Percentiles rank a stretch among this genome's conserved stretches.
Evolutionary conservation across 257 asterid species (phyloP).

Genomic region (Marsdenia floribunda): DNA sequence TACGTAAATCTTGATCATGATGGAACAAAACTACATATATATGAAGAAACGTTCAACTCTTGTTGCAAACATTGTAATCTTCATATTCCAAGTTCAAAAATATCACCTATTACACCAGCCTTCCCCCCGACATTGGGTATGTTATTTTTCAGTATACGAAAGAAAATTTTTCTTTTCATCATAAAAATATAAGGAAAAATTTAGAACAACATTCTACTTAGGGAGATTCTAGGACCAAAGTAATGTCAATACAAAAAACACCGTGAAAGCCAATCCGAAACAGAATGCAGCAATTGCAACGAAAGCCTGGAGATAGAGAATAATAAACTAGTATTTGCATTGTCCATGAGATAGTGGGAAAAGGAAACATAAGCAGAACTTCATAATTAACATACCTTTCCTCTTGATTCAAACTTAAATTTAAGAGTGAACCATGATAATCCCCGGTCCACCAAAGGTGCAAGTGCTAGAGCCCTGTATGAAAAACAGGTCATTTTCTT

Average conservation of each 20-base stretch:
- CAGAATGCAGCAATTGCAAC: slow-evolving; percentile 56
- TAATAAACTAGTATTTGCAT: neutral
- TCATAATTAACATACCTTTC: slow-evolving; percentile 46
- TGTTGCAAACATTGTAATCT: no score
- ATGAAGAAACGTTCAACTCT: no score
- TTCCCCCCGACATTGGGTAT: neutral
- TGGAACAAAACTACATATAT: neutral
- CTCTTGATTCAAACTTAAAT: slow-evolving; percentile 65
- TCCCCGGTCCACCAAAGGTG: slow-evolving; percentile 76
- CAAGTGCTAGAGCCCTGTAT: slow-evolving; percentile 87
- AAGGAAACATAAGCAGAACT: neutral
- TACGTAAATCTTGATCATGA: neutral
- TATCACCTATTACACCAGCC: no score
- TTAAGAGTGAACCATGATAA: slow-evolving; percentile 77
- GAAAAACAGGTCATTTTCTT: neutral
- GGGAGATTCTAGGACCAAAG: slow-evolving; percentile 51
- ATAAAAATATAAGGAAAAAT: no score
- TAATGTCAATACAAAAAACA: slow-evolving; percentile 59
- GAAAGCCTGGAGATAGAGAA: slow-evolving; percentile 47
- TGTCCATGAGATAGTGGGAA: neutral
- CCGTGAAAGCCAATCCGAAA: slow-evolving; percentile 64
- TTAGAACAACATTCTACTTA: neutral
- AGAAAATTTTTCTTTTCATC: no score
- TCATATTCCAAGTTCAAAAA: neutral
- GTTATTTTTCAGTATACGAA: no score